Evolutionary conservation across 2,329 filamentous ascomycete species (phyloP).

Genomic region (Xylaria sp.): DNA sequence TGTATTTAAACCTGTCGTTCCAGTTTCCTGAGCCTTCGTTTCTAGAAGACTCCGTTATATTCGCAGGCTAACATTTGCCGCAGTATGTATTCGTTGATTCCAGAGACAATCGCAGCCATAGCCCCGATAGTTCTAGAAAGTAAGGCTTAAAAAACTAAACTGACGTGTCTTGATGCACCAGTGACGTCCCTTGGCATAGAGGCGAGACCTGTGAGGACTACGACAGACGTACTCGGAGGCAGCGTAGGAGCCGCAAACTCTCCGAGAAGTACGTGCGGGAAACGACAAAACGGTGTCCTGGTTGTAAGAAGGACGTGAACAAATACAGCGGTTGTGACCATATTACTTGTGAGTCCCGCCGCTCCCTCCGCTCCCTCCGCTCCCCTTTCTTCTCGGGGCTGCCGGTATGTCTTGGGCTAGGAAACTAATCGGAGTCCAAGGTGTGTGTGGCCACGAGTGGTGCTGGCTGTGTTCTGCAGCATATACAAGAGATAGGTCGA

Average conservation of each 20-base stretch:
- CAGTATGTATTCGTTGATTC: too few species aligned
- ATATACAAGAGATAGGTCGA: conserved; percentile 45
- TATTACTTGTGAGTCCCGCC: conserved; percentile 53
- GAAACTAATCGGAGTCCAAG: conserved; percentile 25
- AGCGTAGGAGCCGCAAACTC: conserved; percentile 48
- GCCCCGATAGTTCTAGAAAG: too few species aligned
- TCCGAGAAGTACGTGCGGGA: conserved; percentile 51
- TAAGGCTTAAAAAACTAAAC: too few species aligned
- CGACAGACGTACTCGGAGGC: conserved; percentile 48
- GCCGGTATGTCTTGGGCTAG: background rate
- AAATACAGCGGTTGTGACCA: conserved; percentile 56
- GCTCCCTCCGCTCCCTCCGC: background rate
- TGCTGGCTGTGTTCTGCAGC: conserved; percentile 53
- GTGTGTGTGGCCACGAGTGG: conserved; percentile 54
- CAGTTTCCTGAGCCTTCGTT: too few species aligned
- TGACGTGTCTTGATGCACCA: too few species aligned
- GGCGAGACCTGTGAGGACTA: conserved; percentile 54
- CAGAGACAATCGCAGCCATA: too few species aligned
- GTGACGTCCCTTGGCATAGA: conserved; percentile 52
- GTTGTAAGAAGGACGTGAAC: conserved; percentile 51
- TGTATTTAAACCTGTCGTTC: too few species aligned
- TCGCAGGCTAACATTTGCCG: too few species aligned
- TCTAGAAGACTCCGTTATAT: too few species aligned
- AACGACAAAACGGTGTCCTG: conserved; percentile 52
- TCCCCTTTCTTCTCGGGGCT: too few species aligned